Evolutionary conservation across 768 basidiomycete genomes (phyloP), one percentile per base, ranked within the genome.

Genomic region (Tricholoma matsutake): DNA sequence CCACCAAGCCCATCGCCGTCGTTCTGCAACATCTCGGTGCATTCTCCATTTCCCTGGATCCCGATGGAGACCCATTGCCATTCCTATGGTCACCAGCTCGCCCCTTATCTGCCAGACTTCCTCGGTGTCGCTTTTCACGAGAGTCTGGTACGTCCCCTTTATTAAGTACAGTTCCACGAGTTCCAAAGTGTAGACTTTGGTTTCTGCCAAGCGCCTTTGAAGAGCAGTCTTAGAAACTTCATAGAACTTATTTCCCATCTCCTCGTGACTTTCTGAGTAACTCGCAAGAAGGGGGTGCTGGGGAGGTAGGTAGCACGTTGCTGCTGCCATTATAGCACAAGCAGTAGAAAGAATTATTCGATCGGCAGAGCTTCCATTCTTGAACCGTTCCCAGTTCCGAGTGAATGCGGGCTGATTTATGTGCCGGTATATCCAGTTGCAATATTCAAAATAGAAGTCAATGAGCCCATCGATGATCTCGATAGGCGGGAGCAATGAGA

Each of bases 1-100:
- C 92, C 92, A 94, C 92, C 92, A 94, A 6, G 90, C 89, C 92
- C 92, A 93, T 57, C 92, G 79, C 55, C 92, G 79, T 60, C 92
- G 81, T 71, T 93, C 92, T 35, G 89, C 87, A 9, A 86, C 75
- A 61, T 86, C 86, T 60, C 81, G 79, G 54, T 81, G 83, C 80
- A 91, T 87, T 62, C 82, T 81, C 81, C 86, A 91, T 69, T 86
- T 86, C 47, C 83, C 86, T n/a, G 92, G 92, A 73, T 94, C 92
- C 18, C 92, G 85, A 73, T 94, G 92, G 7, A 94, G 75, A 9
- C 92, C 92, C 86, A 94, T 87, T 11, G 91, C 92, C 64, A 85
- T 88, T 7, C 81, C 89, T 61, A 92, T 86, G 28, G 85, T 85
- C 34, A 92, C 75, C 14, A 93, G 76, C 66, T 92, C 88, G 2